These are phyloP conservation scores for Sporothrix euskadiensis DNA, from an alignment of 2,329 filamentous ascomycete genomes.

Conservation along the genomic window DNA sequence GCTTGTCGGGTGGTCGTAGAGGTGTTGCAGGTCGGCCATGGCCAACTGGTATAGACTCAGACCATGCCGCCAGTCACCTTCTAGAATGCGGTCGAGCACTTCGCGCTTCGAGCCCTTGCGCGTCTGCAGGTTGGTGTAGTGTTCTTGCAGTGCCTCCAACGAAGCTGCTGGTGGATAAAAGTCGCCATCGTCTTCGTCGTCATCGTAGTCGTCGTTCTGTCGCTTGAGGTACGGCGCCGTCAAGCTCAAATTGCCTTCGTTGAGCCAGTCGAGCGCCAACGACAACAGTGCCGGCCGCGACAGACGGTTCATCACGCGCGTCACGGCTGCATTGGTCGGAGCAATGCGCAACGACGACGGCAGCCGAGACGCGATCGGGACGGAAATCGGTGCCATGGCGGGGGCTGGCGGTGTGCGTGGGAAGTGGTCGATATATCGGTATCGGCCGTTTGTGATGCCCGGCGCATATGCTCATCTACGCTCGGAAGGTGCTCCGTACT, in stretches of 20 bases:
- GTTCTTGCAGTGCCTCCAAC: slow-evolving; percentile 64
- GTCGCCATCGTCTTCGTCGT: slow-evolving; percentile 60
- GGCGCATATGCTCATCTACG: neutral
- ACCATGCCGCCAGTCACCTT: slow-evolving; percentile 69
- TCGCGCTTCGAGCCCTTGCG: slow-evolving; percentile 64
- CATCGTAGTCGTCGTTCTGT: slow-evolving; percentile 44
- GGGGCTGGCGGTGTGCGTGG: neutral
- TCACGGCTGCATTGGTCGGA: slow-evolving; percentile 62
- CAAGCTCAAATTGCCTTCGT: slow-evolving; percentile 61
- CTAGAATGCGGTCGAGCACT: slow-evolving; percentile 62
- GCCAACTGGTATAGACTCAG: slow-evolving; percentile 66
- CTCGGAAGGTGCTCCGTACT: neutral
- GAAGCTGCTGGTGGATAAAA: slow-evolving; percentile 68
- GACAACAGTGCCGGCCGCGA: slow-evolving; percentile 71
- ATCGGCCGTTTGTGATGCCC: neutral
- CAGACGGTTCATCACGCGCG: slow-evolving; percentile 67
- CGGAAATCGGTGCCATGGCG: slow-evolving; percentile 58
- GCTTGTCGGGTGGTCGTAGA: slow-evolving; percentile 64
- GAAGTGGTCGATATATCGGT: neutral
- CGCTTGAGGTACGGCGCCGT: slow-evolving; percentile 58
- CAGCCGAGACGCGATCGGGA: slow-evolving; percentile 71
- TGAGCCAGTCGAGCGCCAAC: slow-evolving; percentile 75
- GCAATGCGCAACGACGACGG: slow-evolving; percentile 70
- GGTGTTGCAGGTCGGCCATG: slow-evolving; percentile 66
- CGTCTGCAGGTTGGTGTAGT: slow-evolving; percentile 62